These are phyloP conservation scores for Dictyostelium firmibasis DNA, from an alignment of 78 protist species.

Conservation along the genomic window DNA sequence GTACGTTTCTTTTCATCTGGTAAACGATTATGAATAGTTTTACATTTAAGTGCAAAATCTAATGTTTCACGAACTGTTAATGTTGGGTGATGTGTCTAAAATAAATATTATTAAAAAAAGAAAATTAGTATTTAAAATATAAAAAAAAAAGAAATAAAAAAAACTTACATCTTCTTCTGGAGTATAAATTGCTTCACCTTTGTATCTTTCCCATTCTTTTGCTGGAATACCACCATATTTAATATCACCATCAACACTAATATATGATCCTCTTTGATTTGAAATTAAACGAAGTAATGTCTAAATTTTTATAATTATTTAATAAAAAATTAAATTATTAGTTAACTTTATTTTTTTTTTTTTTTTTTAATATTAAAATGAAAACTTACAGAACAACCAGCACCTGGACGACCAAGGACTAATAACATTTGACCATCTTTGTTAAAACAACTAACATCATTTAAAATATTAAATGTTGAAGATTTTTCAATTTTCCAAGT, in stretches of 20 bases:
- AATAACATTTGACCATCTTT: constrained; percentile 79
- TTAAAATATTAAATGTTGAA: constrained; percentile 66
- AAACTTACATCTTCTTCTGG: constrained; percentile 67
- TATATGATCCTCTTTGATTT: constrained; percentile 36
- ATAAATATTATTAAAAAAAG: too few species aligned
- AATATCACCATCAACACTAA: constrained; percentile 36
- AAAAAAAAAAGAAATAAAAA: too few species aligned
- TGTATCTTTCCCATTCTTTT: constrained; percentile 13
- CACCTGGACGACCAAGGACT: constrained; percentile 75
- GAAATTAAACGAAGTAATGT: constrained; percentile 49
- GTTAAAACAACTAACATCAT: constrained; percentile 41
- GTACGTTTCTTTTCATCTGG: constrained; percentile 45
- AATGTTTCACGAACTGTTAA: constrained; percentile 73
- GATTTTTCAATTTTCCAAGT: background rate
- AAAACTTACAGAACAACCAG: constrained; percentile 31
- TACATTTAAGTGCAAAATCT: constrained; percentile 70
- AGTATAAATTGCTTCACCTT: constrained; percentile 78
- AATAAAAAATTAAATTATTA: too few species aligned
- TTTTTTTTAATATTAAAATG: background rate
- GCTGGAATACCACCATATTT: constrained; percentile 78
- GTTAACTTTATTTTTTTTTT: too few species aligned
- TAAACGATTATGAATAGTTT: constrained; percentile 32
- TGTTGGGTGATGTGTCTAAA: constrained; percentile 52
- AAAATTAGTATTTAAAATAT: background rate
- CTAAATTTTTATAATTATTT: background rate